Percentiles rank a stretch among this genome's conserved stretches.
Evolutionary conservation across 139 green algal species (phyloP).

Genomic region (Limnomonas spitsbergensis): DNA sequence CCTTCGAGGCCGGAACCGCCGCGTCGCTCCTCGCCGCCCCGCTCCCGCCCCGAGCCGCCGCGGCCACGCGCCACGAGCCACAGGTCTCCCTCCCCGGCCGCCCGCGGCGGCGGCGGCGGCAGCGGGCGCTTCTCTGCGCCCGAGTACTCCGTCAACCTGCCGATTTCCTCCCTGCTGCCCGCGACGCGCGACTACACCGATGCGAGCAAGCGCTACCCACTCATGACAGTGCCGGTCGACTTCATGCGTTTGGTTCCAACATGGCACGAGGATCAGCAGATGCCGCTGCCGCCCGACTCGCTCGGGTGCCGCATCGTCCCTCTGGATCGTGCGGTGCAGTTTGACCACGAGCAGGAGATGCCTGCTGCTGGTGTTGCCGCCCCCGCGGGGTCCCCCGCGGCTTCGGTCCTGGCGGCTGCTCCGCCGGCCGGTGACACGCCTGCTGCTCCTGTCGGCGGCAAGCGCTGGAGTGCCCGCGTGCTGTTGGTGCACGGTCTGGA

Average conservation of each 20-base stretch:
- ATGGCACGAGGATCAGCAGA: slow-evolving; percentile 38
- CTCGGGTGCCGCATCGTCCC: slow-evolving; percentile 42
- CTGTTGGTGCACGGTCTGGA: slow-evolving; percentile 56
- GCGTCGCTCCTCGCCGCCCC: neutral
- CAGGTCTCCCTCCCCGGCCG: neutral
- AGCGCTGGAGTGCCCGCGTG: slow-evolving; percentile 39
- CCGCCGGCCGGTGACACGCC: slow-evolving; percentile 12
- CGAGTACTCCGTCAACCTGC: slow-evolving; percentile 19
- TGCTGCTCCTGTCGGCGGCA: slow-evolving; percentile 9
- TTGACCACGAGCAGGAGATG: slow-evolving; percentile 47
- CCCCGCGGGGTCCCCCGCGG: neutral
- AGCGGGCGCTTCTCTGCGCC: neutral
- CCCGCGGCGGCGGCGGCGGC: no score
- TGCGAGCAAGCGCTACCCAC: slow-evolving; percentile 39
- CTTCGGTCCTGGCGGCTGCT: neutral
- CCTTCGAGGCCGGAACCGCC: neutral
- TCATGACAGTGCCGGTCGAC: slow-evolving; percentile 48
- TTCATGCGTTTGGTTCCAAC: slow-evolving; percentile 41
- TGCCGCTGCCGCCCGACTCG: slow-evolving; percentile 13
- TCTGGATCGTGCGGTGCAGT: slow-evolving; percentile 35
- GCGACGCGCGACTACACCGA: slow-evolving; percentile 48
- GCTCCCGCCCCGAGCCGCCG: neutral
- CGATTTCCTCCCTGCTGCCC: slow-evolving; percentile 29
- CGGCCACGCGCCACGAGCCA: neutral
- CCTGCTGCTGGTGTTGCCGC: no score